A percentile compares a stretch with the other conserved stretches of the same genome.
Conservation (phyloP, 805 yeast genomes). For the Saccharomycopsis microspora region DNA sequence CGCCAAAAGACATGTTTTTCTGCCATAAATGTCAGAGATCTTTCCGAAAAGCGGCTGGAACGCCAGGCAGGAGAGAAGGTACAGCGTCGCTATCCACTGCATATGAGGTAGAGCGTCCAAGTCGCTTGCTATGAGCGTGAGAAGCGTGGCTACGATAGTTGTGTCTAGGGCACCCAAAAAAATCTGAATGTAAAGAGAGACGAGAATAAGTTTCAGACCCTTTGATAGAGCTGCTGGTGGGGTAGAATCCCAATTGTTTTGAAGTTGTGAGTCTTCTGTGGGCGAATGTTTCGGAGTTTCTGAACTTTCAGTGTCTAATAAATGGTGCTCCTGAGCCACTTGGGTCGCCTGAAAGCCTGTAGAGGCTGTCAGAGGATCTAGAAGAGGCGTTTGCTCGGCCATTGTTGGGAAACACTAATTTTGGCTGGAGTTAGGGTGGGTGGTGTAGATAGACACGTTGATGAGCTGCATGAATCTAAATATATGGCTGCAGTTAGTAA, state of each 20-base stretch:
- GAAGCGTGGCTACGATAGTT: constrained; percentile 47
- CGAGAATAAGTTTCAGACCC: constrained; percentile 6
- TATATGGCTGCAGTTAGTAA: too few relatives aligned
- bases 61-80: constrained; percentile 56
- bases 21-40: constrained; percentile 52
- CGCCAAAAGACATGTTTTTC: constrained; percentile 31
- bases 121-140: constrained; percentile 48
- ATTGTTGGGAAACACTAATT: too few relatives aligned
- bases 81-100: constrained; percentile 66
- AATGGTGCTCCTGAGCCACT: too few relatives aligned
- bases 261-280: neutral
- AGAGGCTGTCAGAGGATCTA: neutral
- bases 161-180: constrained; percentile 48
- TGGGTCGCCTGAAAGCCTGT: neutral
- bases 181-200: constrained; percentile 32
- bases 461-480: too few relatives aligned
- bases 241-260: too few relatives aligned
- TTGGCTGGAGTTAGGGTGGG: too few relatives aligned
- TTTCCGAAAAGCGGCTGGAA: constrained; percentile 70
- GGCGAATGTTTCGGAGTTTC: too few relatives aligned
- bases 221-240: too few relatives aligned
- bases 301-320: too few relatives aligned
- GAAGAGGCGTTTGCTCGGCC: too few relatives aligned
- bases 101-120: constrained; percentile 38
- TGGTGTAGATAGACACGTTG: too few relatives aligned